phyloP scores from a whole-genome alignment of 1,284 basidiomycete genomes.

The Takashimella tepidaria region DNA sequence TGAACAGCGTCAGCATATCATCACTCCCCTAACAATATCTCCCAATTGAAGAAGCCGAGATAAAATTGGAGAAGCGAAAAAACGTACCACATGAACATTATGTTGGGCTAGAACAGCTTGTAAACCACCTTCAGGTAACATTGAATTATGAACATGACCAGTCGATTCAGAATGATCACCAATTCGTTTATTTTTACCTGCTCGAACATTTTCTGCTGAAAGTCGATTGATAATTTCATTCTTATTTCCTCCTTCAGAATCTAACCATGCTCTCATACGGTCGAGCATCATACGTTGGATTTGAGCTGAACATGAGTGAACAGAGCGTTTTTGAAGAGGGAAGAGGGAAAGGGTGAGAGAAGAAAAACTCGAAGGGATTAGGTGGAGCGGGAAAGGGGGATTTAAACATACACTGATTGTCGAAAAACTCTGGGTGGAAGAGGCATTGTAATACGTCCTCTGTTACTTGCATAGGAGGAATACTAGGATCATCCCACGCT shows the following conservation, averaged over 20 bases:
- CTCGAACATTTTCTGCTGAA: slow-evolving; percentile 61
- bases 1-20: too few species aligned
- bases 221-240: slow-evolving; percentile 59
- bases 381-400: too few species aligned
- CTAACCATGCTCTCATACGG: slow-evolving; percentile 53
- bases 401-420: slow-evolving; percentile 52
- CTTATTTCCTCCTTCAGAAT: slow-evolving; percentile 55
- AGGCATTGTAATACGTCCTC: slow-evolving; percentile 70
- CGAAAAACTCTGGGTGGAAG: slow-evolving; percentile 83
- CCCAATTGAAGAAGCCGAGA: not conserved
- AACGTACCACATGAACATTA: slow-evolving; percentile 45
- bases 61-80: too few species aligned
- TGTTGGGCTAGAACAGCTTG: slow-evolving; percentile 44
- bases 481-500: slow-evolving; percentile 72
- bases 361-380: slow-evolving; percentile 1
- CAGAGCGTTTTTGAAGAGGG: not conserved
- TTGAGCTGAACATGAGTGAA: slow-evolving; percentile 58
- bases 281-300: slow-evolving; percentile 72
- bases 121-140: slow-evolving; percentile 42
- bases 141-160: slow-evolving; percentile 43
- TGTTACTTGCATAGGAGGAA: slow-evolving; percentile 58
- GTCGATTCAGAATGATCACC: slow-evolving; percentile 35
- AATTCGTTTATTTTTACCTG: slow-evolving; percentile 66
- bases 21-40: not conserved
- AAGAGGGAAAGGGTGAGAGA: not conserved